Base-by-base conservation (phyloP, 768 basidiomycete genomes). In the Phylloporus sp. region DNA sequence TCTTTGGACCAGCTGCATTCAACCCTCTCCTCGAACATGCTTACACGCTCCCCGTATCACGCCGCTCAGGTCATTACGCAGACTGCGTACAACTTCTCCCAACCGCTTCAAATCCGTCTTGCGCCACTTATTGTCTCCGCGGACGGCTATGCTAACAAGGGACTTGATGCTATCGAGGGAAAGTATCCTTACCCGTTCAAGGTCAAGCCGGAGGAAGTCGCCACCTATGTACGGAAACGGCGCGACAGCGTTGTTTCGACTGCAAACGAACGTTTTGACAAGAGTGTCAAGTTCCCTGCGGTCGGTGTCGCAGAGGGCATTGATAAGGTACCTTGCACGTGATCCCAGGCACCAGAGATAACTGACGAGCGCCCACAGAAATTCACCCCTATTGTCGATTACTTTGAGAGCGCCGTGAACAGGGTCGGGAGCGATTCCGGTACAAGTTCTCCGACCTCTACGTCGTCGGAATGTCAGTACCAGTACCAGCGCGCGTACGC, bases 121-220 rank as follows among this genome's bases (percentile, higher is more conserved):
- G 82, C 81, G 0, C 85, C 88, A 8, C 59, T 86, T 27, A 77
- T 89, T 55, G 67, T 71, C 44, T 72, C 76, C 38, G 84, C 77
- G 3, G 80, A 90, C 53, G 77, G 67, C n/a, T 69, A 68, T 42
- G 88, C 84, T 23, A 86, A 87, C 75, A 82, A 78, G 70, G 84
- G 80, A 23, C 74, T 88, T 31, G 86, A 90, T 60, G 80, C 64
- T 17, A 84, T 90, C 44, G 75, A 89, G 70, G 72, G 76, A 44
- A 78, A 78, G 42, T 88, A 81, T 61, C 89, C 88, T 11, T 84
- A 82, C 60, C 79, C 86, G 5, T 91, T 90, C 75, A 72, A 79
- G 49, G 78, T 78, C 15, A 79, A 80, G 57, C 82, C 86, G 4
- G 84, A 84, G 56, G 86, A 90, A 3, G 77, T 91, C 18, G 71